Evolutionary conservation across 83 land plant genomes (phyloP).

Genomic region (Picea abies): DNA sequence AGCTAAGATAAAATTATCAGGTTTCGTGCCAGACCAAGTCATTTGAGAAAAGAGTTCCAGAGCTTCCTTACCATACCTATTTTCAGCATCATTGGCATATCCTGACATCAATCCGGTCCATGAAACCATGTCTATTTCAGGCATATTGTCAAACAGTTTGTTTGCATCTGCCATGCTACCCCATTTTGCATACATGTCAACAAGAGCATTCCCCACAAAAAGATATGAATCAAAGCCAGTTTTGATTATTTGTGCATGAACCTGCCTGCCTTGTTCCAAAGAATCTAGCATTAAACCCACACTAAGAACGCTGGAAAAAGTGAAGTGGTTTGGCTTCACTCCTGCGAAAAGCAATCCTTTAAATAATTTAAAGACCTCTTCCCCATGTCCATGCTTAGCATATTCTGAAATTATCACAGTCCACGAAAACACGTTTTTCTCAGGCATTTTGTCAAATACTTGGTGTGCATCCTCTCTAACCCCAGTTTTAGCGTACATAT

Average conservation of each 20-base stretch:
- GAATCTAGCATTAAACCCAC: too few relatives aligned
- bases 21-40: background rate
- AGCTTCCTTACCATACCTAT: conserved; percentile 19
- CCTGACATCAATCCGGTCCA: conserved; percentile 4
- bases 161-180: background rate
- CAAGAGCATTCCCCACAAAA: too few relatives aligned
- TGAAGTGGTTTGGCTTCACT: background rate
- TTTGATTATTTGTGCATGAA: too few relatives aligned
- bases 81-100: background rate
- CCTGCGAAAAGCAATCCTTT: background rate
- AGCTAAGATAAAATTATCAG: conserved; percentile 4
- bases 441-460: too few relatives aligned
- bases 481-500: too few relatives aligned
- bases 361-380: conserved; percentile 9
- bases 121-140: conserved; percentile 5
- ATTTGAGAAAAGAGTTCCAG: conserved; percentile 4
- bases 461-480: too few relatives aligned
- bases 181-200: conserved; percentile 17
- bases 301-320: too few relatives aligned
- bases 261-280: too few relatives aligned
- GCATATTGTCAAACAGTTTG: conserved; percentile 1
- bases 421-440: too few relatives aligned
- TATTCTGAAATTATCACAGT: background rate
- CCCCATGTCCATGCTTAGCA: conserved; percentile 18
- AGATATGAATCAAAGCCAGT: too few relatives aligned